Conservation (phyloP, 495 filamentous ascomycete genomes). For the Penicillium cinerascens region DNA sequence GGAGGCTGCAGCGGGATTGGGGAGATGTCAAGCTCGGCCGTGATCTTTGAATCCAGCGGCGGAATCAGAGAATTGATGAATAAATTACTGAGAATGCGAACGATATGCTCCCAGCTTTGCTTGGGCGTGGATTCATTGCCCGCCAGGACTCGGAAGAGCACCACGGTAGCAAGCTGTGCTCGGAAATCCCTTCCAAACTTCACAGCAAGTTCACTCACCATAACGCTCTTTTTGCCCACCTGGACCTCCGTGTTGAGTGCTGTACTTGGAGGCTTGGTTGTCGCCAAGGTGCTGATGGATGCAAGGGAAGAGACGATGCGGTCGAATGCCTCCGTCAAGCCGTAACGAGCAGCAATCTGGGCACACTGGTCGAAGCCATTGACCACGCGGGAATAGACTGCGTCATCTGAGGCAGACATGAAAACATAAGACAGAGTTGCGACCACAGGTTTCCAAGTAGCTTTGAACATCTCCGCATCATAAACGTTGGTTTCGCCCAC, state of each 20-base stretch:
- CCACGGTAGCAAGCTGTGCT: constrained; percentile 88
- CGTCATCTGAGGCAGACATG: constrained; percentile 97
- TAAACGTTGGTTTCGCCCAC: constrained; percentile 91
- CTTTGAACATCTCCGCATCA: constrained; percentile 95
- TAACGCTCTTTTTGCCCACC: constrained; percentile 85
- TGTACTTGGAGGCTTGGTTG: constrained; percentile 71
- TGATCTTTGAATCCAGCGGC: constrained; percentile 70
- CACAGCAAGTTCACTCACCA: constrained; percentile 98
- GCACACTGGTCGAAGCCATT: constrained; percentile 96
- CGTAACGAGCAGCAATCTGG: constrained; percentile 84
- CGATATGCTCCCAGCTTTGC: constrained; percentile 80
- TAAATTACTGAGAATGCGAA: constrained; percentile 89
- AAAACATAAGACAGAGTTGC: constrained; percentile 97
- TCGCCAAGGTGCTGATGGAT: constrained; percentile 82
- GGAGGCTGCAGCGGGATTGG: constrained; percentile 86
- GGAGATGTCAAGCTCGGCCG: constrained; percentile 67
- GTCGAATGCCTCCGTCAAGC: constrained; percentile 80
- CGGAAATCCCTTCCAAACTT: constrained; percentile 93
- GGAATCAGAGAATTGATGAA: constrained; percentile 95
- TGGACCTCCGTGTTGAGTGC: constrained; percentile 94
- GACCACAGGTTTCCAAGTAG: constrained; percentile 92
- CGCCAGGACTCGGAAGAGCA: constrained; percentile 84
- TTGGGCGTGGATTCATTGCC: constrained; percentile 75
- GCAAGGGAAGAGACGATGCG: constrained; percentile 86
- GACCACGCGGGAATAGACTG: constrained; percentile 89